Evolutionary conservation across 1,284 basidiomycete species (phyloP).

Genomic region (Sanghuangporus baumii): DNA sequence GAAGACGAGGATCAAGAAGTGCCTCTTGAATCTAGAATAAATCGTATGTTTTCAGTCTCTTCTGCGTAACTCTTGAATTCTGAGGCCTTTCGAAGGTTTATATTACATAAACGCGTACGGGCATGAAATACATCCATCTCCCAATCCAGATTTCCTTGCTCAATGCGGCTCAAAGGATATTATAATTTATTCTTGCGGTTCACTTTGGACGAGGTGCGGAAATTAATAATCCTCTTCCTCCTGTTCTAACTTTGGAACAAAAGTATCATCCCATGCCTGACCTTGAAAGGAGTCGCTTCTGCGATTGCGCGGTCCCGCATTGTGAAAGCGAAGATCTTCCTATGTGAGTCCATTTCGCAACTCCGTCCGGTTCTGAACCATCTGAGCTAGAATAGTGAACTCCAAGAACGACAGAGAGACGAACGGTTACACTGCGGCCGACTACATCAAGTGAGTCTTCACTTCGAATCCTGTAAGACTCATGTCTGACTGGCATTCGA

Average conservation of each 20-base stretch:
- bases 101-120: constrained; percentile 95
- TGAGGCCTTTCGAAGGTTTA: constrained; percentile 46
- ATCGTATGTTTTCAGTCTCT: constrained; percentile 4
- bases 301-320: constrained; percentile 73
- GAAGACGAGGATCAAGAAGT: constrained; percentile 25
- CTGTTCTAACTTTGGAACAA: background rate
- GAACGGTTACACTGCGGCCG: constrained; percentile 73
- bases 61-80: background rate
- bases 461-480: constrained; percentile 15
- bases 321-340: constrained; percentile 77
- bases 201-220: constrained; percentile 81
- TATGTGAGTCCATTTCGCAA: constrained; percentile 49
- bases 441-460: constrained; percentile 68
- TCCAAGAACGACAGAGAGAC: constrained; percentile 90
- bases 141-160: constrained; percentile 77
- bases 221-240: background rate
- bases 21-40: constrained; percentile 16
- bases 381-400: constrained; percentile 58
- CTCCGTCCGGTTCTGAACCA: background rate
- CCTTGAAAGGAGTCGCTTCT: constrained; percentile 75
- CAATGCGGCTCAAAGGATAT: constrained; percentile 62
- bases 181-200: constrained; percentile 89
- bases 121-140: constrained; percentile 83
- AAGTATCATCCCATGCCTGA: constrained; percentile 88
- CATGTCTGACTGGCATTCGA: constrained; percentile 8